phyloP scores from a whole-genome alignment of 2,329 filamentous ascomycete species.

The Trichoderma sp. region DNA sequence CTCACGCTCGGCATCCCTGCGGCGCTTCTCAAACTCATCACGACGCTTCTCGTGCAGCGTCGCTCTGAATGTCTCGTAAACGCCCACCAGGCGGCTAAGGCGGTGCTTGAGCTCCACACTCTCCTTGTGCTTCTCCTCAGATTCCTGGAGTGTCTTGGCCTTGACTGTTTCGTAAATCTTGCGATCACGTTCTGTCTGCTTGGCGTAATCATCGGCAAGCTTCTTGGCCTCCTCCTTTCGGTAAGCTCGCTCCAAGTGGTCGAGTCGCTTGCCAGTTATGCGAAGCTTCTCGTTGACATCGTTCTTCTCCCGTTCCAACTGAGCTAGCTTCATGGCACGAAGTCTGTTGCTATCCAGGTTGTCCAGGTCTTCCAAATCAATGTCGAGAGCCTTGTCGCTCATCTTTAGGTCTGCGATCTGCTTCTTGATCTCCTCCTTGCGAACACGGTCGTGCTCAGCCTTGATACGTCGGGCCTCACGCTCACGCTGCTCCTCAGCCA shows the following conservation, averaged over 20 bases:
- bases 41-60: conserved; percentile 83
- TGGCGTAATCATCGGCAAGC: conserved; percentile 78
- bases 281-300: conserved; percentile 88
- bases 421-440: conserved; percentile 90
- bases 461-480: conserved; percentile 83
- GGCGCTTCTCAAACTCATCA: conserved; percentile 93
- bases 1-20: conserved; percentile 86
- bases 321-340: conserved; percentile 89
- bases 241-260: conserved; percentile 95
- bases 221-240: conserved; percentile 95
- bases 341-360: conserved; percentile 87
- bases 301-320: conserved; percentile 97
- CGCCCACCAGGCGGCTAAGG: conserved; percentile 77
- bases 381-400: conserved; percentile 70
- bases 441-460: conserved; percentile 84
- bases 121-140: conserved; percentile 86
- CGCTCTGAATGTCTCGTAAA: conserved; percentile 80
- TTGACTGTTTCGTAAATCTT: conserved; percentile 78
- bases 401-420: conserved; percentile 89
- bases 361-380: conserved; percentile 78
- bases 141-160: conserved; percentile 72
- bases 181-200: conserved; percentile 74
- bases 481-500: conserved; percentile 89
- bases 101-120: conserved; percentile 92
- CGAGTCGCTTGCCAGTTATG: conserved; percentile 90